Base-by-base conservation (phyloP, 371 early-diverging fungal species). In the Apophysomyces sp. region DNA sequence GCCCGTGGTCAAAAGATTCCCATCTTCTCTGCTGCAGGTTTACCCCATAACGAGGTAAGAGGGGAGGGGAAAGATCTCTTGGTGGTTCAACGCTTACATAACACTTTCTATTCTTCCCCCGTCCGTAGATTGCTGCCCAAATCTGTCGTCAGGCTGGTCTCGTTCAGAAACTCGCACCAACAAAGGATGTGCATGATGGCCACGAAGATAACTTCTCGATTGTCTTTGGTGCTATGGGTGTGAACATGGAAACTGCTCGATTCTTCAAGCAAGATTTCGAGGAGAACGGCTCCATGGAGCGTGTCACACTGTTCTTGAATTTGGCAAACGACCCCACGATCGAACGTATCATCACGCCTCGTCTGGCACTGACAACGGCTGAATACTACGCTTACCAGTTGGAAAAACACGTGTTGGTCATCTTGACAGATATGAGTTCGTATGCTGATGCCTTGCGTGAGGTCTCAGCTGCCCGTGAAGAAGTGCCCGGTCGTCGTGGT, bases 221-320 rank as follows among this genome's bases (percentile, higher is more conserved):
- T 68, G 99, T 99, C n/a, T 99, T 99, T 81, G 99, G 98, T 62
- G 99, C 99, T 67, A 99, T 99, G 99, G 99, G 99, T 36, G 99
- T 98, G 68, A 99, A 99, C 86, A 96, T 99, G 96, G 99, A 99
- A 85, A 99, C 99, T 4, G 99, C 99, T 56, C 91, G 98, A 59
- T 99, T 97, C 92, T 99, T 99, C 81, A 99, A 98, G 84, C 97
- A 98, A 82, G 98, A 97, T 76, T 99, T 99, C 81, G 99, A 99
- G 78, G 98, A 98, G 82, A 98, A 97, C 78, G 99, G 99, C 58
- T 97, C 99, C 29, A 92, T 99, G 69, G 99, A 99, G 73, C 91
- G 99, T 71, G 99, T 99, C 29, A 94, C 99, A 26, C 86, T 99
- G 69, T 99, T 99, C 93, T 86, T 99, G 56, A 99, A 99, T 85